phyloP scores from a whole-genome alignment of 1,284 basidiomycete species.

The Apiotrichum porosum region DNA sequence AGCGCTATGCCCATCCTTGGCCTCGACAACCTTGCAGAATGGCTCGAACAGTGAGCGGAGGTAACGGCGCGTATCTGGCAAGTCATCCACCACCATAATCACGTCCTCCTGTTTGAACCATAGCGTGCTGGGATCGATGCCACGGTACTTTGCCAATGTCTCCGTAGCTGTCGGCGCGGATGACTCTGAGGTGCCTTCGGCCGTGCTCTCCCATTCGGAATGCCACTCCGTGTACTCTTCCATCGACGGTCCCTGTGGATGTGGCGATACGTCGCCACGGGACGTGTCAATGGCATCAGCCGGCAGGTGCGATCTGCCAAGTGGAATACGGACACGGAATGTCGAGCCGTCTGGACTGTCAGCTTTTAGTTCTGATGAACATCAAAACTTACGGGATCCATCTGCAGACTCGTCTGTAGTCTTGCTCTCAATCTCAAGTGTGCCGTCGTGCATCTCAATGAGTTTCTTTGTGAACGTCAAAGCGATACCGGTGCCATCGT shows the following conservation, averaged over 20 bases:
- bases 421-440: constrained; percentile 42
- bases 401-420: constrained; percentile 33
- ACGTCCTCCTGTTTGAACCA: constrained; percentile 43
- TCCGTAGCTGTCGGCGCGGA: constrained; percentile 1
- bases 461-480: constrained; percentile 43
- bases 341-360: constrained; percentile 34
- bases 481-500: constrained; percentile 50
- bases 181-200: constrained; percentile 1
- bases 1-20: constrained; percentile 46
- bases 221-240: not conserved
- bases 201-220: not conserved
- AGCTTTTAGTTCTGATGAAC: no score
- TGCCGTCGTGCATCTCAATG: constrained; percentile 49
- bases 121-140: constrained; percentile 38
- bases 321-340: constrained; percentile 38
- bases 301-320: constrained; percentile 39
- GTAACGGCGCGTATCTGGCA: constrained; percentile 37
- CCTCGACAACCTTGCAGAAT: constrained; percentile 48
- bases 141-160: constrained; percentile 2
- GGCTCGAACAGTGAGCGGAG: constrained; percentile 42
- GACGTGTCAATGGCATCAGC: constrained; percentile 30
- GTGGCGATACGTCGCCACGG: no score
- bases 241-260: no score
- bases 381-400: constrained; percentile 25
- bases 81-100: constrained; percentile 43